phyloP scores from a whole-genome alignment of 345 rosid genomes.

The Sisymbrium altissimum region DNA sequence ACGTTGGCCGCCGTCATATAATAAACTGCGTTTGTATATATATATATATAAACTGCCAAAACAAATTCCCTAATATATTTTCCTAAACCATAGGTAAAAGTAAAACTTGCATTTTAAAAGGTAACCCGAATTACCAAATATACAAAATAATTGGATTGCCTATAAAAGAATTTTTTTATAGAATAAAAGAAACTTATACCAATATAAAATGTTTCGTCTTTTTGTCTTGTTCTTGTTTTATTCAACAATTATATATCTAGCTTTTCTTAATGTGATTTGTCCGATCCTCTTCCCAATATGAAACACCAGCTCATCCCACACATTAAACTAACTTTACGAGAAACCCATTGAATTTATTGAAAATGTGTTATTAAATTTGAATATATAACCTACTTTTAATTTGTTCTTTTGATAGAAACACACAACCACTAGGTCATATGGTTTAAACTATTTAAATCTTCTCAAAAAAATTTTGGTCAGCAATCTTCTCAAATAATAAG shows the following conservation, averaged over 20 bases:
- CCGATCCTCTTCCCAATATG: slow-evolving; percentile 41
- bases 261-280: slow-evolving; percentile 50
- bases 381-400: background rate
- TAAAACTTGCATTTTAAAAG: background rate
- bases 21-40: background rate
- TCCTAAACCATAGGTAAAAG: background rate
- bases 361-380: background rate
- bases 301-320: slow-evolving; percentile 49
- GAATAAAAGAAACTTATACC: background rate
- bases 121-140: background rate
- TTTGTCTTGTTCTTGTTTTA: slow-evolving; percentile 77
- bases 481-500: background rate
- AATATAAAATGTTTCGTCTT: slow-evolving; percentile 30
- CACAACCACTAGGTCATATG: background rate
- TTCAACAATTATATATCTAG: slow-evolving; percentile 51
- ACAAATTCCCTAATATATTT: slow-evolving; percentile 9
- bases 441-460: too few relatives aligned
- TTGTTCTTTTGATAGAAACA: background rate
- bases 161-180: background rate
- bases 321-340: slow-evolving; percentile 32
- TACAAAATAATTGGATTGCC: background rate
- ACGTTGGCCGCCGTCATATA: slow-evolving; percentile 24
- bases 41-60: slow-evolving; percentile 16
- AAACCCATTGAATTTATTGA: slow-evolving; percentile 1
- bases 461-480: too few relatives aligned